A percentile compares a stretch with the other conserved stretches of the same genome.
Evolutionary conservation across 2,329 filamentous ascomycete genomes (phyloP).

Genomic region (Pseudogymnoascus pannorum): DNA sequence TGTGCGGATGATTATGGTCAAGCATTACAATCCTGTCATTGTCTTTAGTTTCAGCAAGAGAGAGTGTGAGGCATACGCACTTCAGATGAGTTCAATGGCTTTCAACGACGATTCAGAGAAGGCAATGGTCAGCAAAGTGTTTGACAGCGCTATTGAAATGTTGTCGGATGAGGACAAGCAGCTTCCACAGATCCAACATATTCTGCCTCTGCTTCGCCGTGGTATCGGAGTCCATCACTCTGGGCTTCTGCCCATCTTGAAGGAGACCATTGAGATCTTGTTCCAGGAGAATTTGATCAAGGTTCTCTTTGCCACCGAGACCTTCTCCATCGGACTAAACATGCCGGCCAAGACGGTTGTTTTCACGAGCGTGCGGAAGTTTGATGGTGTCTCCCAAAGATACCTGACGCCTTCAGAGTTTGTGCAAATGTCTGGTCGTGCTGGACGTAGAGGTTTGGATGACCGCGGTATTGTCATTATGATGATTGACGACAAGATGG

Average conservation of each 20-base stretch:
- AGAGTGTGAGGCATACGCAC: slow-evolving; percentile 84
- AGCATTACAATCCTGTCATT: slow-evolving; percentile 95
- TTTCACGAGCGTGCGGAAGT: slow-evolving; percentile 96
- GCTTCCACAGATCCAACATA: slow-evolving; percentile 82
- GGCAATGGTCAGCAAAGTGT: slow-evolving; percentile 88
- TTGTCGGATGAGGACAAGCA: slow-evolving; percentile 85
- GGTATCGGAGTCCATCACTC: slow-evolving; percentile 98
- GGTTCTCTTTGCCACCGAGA: slow-evolving; percentile 95
- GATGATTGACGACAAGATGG: slow-evolving; percentile 97
- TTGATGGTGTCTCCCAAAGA: slow-evolving; percentile 72
- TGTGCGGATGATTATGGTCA: slow-evolving; percentile 97
- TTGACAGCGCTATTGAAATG: slow-evolving; percentile 85
- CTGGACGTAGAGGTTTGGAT: slow-evolving; percentile 92
- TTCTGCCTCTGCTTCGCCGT: slow-evolving; percentile 78
- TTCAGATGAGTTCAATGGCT: slow-evolving; percentile 76
- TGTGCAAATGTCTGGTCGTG: slow-evolving; percentile 97
- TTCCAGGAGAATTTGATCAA: slow-evolving; percentile 98
- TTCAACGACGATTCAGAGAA: slow-evolving; percentile 98
- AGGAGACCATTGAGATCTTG: slow-evolving; percentile 97
- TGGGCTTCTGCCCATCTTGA: slow-evolving; percentile 86
- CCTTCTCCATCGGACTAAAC: slow-evolving; percentile 96
- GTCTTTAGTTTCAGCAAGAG: slow-evolving; percentile 99
- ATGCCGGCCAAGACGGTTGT: slow-evolving; percentile 99
- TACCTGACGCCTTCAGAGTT: slow-evolving; percentile 94
- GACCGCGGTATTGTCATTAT: slow-evolving; percentile 98